Percentiles rank a stretch among this genome's conserved stretches.
Evolutionary conservation across 768 basidiomycete species (phyloP).

Genomic region (Panaeolus papilionaceus): DNA sequence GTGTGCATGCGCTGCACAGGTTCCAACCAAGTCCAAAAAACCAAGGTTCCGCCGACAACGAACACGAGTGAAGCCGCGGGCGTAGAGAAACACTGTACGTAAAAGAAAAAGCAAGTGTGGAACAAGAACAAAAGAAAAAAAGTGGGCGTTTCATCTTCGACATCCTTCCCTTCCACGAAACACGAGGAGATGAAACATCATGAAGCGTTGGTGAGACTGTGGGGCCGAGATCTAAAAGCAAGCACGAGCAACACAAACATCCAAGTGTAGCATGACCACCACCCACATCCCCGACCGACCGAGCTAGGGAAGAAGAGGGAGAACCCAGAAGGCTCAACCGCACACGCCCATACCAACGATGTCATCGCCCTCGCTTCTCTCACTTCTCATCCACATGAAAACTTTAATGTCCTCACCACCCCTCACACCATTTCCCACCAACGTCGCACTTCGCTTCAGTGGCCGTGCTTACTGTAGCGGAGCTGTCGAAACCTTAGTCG

Average conservation of each 20-base stretch:
- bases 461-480: neutral
- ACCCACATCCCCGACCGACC: constrained; percentile 11
- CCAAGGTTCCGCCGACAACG: neutral
- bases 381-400: constrained; percentile 10
- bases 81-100: neutral
- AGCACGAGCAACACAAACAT: neutral
- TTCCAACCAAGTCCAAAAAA: neutral
- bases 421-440: constrained; percentile 7
- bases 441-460: constrained; percentile 1
- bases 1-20: neutral
- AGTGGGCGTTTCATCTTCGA: neutral
- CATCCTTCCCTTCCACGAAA: neutral
- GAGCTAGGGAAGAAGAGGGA: constrained; percentile 2
- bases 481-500: constrained; percentile 11
- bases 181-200: neutral
- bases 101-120: neutral
- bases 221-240: neutral
- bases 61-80: neutral
- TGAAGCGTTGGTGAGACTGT: neutral
- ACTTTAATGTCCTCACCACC: neutral
- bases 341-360: constrained; percentile 8
- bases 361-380: constrained; percentile 6
- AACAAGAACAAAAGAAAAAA: neutral
- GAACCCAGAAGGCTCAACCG: neutral
- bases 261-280: neutral